Evolutionary conservation across 495 filamentous ascomycete species (phyloP), one percentile per base, ranked within the genome.

Genomic region (Pyrenula massariospora): DNA sequence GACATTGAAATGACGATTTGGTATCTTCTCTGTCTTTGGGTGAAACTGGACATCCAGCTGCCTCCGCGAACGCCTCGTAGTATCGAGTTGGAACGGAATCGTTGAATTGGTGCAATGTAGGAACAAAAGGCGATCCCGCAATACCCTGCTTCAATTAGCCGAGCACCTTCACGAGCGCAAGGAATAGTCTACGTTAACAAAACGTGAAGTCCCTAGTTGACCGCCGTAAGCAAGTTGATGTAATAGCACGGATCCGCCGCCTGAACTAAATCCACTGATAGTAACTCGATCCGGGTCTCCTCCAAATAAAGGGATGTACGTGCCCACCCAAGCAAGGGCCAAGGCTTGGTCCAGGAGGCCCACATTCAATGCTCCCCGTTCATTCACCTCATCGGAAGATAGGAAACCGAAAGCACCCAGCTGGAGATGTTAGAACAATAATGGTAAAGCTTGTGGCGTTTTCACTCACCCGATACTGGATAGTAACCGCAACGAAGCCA

Each of bases 51-150:
- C 83, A 87, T 0, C 81, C 80, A 10, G 68, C 78, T 2, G 62
- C 64, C 0, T 69, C 63, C 5, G 77, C 79, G 56, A 87, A 85
- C 2, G 74, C 67, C 25, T 79, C 65, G 61, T 85, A 88, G 20
- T 69, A 63, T 22, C 76, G 65, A 2, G 72, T 72, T 0, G 82
- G 79, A 21, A 76, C 62, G 8, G 57, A 60, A 58, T 80, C 77
- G 25, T 78, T 64, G 59, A 78, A 84, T 19, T 66, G 58, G 25
- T 72, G 77, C 55, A 79, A 74, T 24, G 69, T 65, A 0, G 79
- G 73, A 2, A 78, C 60, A 58, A 74, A 83, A 0, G 78, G 75
- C 50, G 75, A 78, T 0, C 75, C 74, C 19, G 75, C 63, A 24
- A 81, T 77, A 24, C 68, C 61, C 74, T 81, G 50, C 1, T 0